Evolutionary conservation across 306 rosid species (phyloP), one percentile per base, ranked within the genome.

Genomic region (Begonia loranthoides): DNA sequence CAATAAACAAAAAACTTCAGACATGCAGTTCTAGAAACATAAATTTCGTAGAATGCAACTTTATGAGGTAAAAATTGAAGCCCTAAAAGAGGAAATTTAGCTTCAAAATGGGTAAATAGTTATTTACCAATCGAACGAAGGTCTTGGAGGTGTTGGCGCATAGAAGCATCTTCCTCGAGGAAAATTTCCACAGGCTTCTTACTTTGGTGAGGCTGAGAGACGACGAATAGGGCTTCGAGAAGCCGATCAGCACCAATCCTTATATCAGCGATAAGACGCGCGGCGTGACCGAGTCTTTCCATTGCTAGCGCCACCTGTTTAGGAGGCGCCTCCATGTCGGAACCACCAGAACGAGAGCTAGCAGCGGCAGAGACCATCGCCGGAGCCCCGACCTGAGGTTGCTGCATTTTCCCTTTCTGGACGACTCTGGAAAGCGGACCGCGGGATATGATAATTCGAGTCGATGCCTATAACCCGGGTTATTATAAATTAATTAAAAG

Each of bases 191-290:
- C 50, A 34, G 83, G 84, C 66, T 71, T 82, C 59, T 49, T 61
- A 61, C 87, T 82, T 19, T 75, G 97, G 51, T 77, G 87, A 66
- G 95, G 92, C 75, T 82, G 83, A 0, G 77, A 64, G 14, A 80
- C 74, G 61, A 66, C 43, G 79, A 76, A 80, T 17, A 90, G 76
- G 14, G 97, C 94, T 66, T 90, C 95, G 5, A 90, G 85, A 41
- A 85, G 81, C 19, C 94, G 87, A 48, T 90, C 95, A 21, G 92
- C 95, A 43, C 97, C 95, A 43, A 89, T 80, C 67, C 95, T 70
- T 51, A 85, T 70, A 58, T 85, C 94, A 2, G 95, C 95, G 45
- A 85, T 82, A 50, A 82, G 79, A 21, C 97, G 82, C 10, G 80
- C 90, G 38, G 90, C 95, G 58, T 85, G 69, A 17, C 83, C 71